Evolutionary conservation across 208 protist genomes (phyloP), one percentile per base, ranked within the genome.

Genomic region (Trypanosoma caninum): DNA sequence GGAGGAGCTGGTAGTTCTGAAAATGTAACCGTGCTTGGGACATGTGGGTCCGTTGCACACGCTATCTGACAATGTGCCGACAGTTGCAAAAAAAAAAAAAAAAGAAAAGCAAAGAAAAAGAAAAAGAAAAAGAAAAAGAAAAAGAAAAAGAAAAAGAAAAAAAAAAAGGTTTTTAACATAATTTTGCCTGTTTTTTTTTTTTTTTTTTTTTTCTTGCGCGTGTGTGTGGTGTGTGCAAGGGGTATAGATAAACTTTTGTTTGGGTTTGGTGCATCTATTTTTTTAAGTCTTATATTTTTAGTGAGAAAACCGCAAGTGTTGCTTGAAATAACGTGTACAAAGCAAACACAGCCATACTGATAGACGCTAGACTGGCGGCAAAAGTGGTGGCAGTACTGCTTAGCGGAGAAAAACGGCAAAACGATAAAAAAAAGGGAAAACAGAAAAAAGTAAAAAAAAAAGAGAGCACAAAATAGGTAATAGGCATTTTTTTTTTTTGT

Each of bases 101-200:
- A 48, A 7, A 30, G 3, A 3, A 30, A 30, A 9, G 25, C 7
- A 20, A 31, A 51, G 16, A 51, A 4, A 8, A 20, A 45, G 4
- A 45, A 4, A n/a, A 5, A 45, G 9, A n/a, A 6, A 45, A n/a
- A 45, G 40, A n/a, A n/a, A 60, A 10, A 25, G 31, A 13, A 40
- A n/a, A 59, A 4, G 33, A 64, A 66, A 65, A 28, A 65, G 6
- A 59, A 44, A 57, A 46, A 41, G 7, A 28, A 28, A 45, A n/a
- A 6, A n/a, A 38, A 7, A 13, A 14, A 7, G 34, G 7, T 38
- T 7, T 13, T 7, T 38, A 13, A 13, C 9, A 38, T 14, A 7
- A 55, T 42, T 40, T 35, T 18, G 22, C 6, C 10, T 55, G 22
- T 55, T 40, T 55, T 42, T 30, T 10, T 28, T 51, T 51, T 28